Conservation (phyloP, 257 asterid genomes). For the Leonotis leonurus region DNA sequence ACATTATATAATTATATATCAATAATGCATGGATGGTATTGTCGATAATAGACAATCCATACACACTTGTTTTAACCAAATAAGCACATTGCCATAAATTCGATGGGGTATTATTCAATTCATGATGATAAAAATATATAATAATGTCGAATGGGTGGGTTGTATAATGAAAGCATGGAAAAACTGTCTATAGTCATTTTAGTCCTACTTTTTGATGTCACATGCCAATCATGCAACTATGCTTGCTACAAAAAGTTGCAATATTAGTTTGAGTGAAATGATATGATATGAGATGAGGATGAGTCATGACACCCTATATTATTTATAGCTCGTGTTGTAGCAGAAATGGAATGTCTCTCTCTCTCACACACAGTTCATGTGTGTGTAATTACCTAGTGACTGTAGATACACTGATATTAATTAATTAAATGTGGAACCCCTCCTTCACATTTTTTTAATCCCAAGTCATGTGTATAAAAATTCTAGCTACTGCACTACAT, state of each 20-base stretch:
- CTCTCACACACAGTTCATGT: too few species aligned
- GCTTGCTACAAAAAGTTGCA: background rate
- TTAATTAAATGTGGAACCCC: background rate
- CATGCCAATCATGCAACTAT: slow-evolving; percentile 3
- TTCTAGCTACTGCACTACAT: too few species aligned
- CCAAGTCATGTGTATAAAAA: background rate
- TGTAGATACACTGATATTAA: background rate
- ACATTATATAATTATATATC: too few species aligned
- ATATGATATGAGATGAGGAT: background rate
- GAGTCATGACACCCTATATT: too few species aligned
- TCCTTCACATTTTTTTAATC: background rate
- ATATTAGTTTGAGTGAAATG: background rate
- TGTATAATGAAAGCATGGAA: background rate
- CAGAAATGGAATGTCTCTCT: background rate
- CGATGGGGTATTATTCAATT: too few species aligned
- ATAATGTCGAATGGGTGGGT: background rate
- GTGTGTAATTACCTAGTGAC: too few species aligned
- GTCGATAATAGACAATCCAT: background rate
- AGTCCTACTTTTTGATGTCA: background rate
- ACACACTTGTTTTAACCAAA: background rate
- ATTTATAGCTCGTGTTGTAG: slow-evolving; percentile 2
- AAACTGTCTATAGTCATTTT: background rate
- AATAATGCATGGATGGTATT: background rate
- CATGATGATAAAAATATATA: background rate
- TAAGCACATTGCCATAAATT: background rate